Evolutionary conservation across 2,329 filamentous ascomycete species (phyloP).

Genomic region (Cytospora schulzeri): DNA sequence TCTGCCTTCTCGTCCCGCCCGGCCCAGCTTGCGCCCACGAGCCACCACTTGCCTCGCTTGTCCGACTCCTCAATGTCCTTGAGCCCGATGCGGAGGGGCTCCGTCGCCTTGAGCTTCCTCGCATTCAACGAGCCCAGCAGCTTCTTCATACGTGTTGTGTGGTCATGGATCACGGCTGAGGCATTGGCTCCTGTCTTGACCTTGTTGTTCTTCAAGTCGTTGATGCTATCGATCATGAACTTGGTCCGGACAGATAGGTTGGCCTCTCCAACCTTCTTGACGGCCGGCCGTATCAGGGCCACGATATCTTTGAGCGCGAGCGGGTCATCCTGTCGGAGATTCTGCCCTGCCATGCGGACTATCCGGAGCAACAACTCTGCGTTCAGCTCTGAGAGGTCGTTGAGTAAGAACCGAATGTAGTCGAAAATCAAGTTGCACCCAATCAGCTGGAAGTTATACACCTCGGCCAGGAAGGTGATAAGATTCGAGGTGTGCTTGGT

Average conservation of each 20-base stretch:
- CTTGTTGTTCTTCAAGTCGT: constrained; percentile 91
- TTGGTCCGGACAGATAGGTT: constrained; percentile 85
- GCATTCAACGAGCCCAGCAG: constrained; percentile 76
- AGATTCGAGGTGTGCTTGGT: constrained; percentile 73
- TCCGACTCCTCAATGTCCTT: constrained; percentile 81
- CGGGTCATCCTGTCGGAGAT: constrained; percentile 86
- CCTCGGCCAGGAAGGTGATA: constrained; percentile 77
- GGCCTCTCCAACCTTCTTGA: constrained; percentile 66
- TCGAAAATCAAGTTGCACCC: constrained; percentile 85
- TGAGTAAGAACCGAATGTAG: constrained; percentile 78
- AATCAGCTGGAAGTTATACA: constrained; percentile 91
- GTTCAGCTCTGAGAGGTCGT: constrained; percentile 77
- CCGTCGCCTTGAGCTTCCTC: constrained; percentile 68
- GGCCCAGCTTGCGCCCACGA: constrained; percentile 91
- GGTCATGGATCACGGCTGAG: constrained; percentile 74
- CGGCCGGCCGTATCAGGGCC: constrained; percentile 71
- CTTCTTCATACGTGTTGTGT: constrained; percentile 87
- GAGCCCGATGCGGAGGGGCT: constrained; percentile 80
- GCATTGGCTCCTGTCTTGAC: constrained; percentile 74
- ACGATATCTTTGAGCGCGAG: constrained; percentile 88
- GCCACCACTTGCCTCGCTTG: constrained; percentile 96
- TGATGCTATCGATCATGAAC: constrained; percentile 97
- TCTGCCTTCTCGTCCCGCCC: constrained; percentile 38
- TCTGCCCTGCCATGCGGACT: constrained; percentile 77
- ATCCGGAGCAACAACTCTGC: constrained; percentile 86